Evolutionary conservation across 257 asterid genomes (phyloP).

Genomic region (Mitragyna speciosa): DNA sequence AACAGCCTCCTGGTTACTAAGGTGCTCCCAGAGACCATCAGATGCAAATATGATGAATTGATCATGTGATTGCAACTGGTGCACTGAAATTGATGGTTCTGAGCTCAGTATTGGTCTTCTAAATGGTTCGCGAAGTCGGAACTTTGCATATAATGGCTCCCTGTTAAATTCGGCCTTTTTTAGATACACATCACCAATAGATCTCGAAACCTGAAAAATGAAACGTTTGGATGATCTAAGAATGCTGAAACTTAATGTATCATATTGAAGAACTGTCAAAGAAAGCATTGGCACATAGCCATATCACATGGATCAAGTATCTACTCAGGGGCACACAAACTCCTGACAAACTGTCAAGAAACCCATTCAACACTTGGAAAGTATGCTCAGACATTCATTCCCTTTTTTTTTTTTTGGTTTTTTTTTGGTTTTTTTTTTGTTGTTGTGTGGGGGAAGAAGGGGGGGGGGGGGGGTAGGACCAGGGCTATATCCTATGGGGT

Average conservation of each 20-base stretch:
- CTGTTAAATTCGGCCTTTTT: constrained; percentile 69
- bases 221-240: constrained; percentile 12
- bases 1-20: constrained; percentile 75
- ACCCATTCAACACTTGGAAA: background rate
- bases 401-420: background rate
- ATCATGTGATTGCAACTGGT: constrained; percentile 61
- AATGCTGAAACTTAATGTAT: background rate
- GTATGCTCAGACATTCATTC: background rate
- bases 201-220: constrained; percentile 60
- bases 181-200: constrained; percentile 76
- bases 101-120: constrained; percentile 64
- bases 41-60: constrained; percentile 76
- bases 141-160: constrained; percentile 76
- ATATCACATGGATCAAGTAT: background rate
- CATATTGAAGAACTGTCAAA: background rate
- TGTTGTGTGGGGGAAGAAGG: no score
- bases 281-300: no score
- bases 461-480: background rate
- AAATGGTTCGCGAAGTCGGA: constrained; percentile 66
- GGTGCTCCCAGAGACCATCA: constrained; percentile 91
- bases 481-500: background rate
- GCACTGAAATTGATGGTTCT: constrained; percentile 62
- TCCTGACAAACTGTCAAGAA: background rate
- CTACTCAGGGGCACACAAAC: background rate
- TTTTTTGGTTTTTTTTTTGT: no score